Conservation (phyloP, 116 monocot species). For the Cymodocea nodosa region DNA sequence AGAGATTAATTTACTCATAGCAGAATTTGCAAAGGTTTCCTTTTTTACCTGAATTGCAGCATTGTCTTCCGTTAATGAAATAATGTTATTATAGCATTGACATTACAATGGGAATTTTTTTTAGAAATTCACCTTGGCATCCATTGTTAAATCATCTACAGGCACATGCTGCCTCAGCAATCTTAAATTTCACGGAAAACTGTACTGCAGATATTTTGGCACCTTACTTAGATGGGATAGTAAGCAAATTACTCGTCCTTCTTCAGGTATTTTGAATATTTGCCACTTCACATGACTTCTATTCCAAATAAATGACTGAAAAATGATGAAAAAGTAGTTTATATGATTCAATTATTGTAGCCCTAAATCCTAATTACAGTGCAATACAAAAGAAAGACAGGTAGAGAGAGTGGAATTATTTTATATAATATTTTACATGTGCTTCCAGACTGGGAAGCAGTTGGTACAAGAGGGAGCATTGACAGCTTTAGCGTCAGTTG, state of each 20-base stretch:
- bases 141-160: constrained; percentile 8
- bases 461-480: constrained; percentile 96
- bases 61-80: background rate
- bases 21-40: too few species aligned
- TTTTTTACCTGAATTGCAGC: background rate
- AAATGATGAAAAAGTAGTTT: background rate
- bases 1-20: background rate
- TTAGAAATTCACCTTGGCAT: background rate
- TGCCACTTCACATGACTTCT: background rate
- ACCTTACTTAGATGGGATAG: constrained; percentile 90
- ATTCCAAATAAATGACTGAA: background rate
- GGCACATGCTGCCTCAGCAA: constrained; percentile 97
- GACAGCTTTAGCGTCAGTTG: constrained; percentile 94
- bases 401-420: background rate
- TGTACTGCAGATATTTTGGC: constrained; percentile 82
- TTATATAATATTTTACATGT: background rate
- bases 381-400: too few species aligned
- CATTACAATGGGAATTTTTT: background rate
- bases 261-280: constrained; percentile 44
- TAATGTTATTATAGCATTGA: background rate
- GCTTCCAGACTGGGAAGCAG: constrained; percentile 73
- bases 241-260: constrained; percentile 78
- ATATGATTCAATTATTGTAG: too few species aligned
- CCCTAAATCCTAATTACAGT: too few species aligned
- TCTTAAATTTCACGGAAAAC: constrained; percentile 93